phyloP scores from a whole-genome alignment of 306 rosid species.

The Cotoneaster glaucophyllus region DNA sequence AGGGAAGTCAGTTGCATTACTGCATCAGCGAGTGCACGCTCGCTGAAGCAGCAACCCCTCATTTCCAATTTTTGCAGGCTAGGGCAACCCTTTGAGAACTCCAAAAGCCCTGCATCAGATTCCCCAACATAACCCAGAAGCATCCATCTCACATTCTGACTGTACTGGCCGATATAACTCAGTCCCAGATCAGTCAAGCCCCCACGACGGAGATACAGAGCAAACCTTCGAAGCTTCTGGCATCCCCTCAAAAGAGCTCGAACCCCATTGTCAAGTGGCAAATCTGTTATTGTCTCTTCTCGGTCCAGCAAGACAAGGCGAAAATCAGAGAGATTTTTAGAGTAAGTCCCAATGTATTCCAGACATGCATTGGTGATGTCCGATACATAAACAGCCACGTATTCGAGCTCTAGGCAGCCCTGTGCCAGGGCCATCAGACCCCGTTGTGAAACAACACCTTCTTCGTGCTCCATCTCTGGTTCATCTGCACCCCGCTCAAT shows the following conservation, averaged over 20 bases:
- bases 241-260: conserved; percentile 78
- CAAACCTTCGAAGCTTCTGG: conserved; percentile 75
- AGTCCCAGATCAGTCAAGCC: conserved; percentile 80
- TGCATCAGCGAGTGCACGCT: conserved; percentile 63
- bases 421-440: conserved; percentile 84
- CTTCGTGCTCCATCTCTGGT: conserved; percentile 84
- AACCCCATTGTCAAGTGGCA: conserved; percentile 95
- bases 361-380: conserved; percentile 75
- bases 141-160: conserved; percentile 95
- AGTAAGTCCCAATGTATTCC: conserved; percentile 62
- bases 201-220: conserved; percentile 77
- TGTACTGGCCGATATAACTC: conserved; percentile 66
- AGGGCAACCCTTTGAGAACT: conserved; percentile 79
- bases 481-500: conserved; percentile 94
- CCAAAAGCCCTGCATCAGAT: conserved; percentile 72
- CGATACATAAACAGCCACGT: conserved; percentile 81
- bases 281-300: conserved; percentile 60
- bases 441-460: conserved; percentile 84
- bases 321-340: conserved; percentile 75
- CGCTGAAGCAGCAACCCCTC: conserved; percentile 95
- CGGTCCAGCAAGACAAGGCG: conserved; percentile 89
- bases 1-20: conserved; percentile 58
- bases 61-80: conserved; percentile 88
- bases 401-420: conserved; percentile 85
- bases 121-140: conserved; percentile 89